Evolutionary conservation across 2,329 filamentous ascomycete genomes (phyloP), one percentile per base, ranked within the genome.

Genomic region (Pseudocercospora cruenta): DNA sequence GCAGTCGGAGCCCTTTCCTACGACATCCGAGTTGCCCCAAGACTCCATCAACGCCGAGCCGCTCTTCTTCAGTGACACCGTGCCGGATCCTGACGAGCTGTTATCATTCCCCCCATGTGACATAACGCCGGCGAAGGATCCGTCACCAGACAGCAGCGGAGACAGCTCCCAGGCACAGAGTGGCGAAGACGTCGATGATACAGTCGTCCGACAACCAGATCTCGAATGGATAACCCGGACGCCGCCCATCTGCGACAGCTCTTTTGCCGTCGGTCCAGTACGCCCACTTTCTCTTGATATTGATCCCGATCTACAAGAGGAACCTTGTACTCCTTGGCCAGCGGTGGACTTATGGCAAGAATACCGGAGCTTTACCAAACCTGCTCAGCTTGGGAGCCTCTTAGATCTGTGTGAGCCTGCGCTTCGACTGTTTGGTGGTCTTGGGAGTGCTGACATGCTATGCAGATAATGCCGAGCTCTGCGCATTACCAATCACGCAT

Each of bases 381-480:
- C 57, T 28, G 57, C 39, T 16, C 33, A 59, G 22, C 16, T 59
- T 7, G 22, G 36, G 4, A 59, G 57, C 10, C 57, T 59, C 21
- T 14, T 59, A 19, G 36, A 43, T 28, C 36, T 59, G 21, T 59
- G 47, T 53, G 28, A 54, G 45, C 14, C 10, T 53, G 28, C 60
- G 9, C 22, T 28, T 10, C 14, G 21, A 8, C 1, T n/a, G 26
- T 16, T 33, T 12, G 24, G 26, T 31, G 4, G 4, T 8, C 51
- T 31, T 8, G 12, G 4, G 26, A n/a, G 10, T 61, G 19, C 45
- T 61, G 39, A 61, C 24, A 10, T 36, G 9, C 2, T 1, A 10
- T 47, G 43, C 36, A 61, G 60, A 62, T 26, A 53, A 53, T 36
- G 49, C n/a, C 19, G 43, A 62, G 26, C 47, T 62, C 16, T 62